Conservation (phyloP, 2,329 filamentous ascomycete genomes). For the Sporothrix mexicana region DNA sequence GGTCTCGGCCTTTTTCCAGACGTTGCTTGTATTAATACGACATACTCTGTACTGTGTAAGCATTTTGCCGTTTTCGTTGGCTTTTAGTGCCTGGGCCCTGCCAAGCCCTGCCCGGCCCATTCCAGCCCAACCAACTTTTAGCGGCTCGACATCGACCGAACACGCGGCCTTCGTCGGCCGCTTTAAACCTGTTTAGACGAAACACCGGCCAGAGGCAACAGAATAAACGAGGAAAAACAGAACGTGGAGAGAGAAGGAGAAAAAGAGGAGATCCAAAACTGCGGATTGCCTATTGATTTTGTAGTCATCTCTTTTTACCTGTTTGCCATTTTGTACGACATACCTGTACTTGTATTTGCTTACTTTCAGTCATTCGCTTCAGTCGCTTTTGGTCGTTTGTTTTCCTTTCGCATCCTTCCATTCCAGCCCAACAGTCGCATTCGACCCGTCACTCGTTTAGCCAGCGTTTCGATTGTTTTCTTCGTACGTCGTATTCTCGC, state of each 20-base stretch:
- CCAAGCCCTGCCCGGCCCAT: background rate
- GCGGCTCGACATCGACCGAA: constrained; percentile 16
- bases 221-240: background rate
- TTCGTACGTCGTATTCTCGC: background rate
- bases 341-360: background rate
- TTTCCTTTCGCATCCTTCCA: background rate
- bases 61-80: background rate
- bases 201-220: background rate
- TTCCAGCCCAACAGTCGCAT: background rate
- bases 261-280: background rate
- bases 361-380: background rate
- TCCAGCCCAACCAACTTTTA: constrained; percentile 20
- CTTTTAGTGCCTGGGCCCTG: background rate
- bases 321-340: background rate
- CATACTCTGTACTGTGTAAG: too few relatives aligned
- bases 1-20: background rate
- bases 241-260: background rate
- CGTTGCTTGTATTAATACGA: too few relatives aligned
- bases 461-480: background rate
- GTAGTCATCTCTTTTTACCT: background rate
- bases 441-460: constrained; percentile 16
- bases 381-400: background rate
- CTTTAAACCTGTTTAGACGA: constrained; percentile 26
- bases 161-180: constrained; percentile 17
- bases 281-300: background rate